Evolutionary conservation across 1,139 yeast genomes (phyloP).

Genomic region (Petasospora fabianii): DNA sequence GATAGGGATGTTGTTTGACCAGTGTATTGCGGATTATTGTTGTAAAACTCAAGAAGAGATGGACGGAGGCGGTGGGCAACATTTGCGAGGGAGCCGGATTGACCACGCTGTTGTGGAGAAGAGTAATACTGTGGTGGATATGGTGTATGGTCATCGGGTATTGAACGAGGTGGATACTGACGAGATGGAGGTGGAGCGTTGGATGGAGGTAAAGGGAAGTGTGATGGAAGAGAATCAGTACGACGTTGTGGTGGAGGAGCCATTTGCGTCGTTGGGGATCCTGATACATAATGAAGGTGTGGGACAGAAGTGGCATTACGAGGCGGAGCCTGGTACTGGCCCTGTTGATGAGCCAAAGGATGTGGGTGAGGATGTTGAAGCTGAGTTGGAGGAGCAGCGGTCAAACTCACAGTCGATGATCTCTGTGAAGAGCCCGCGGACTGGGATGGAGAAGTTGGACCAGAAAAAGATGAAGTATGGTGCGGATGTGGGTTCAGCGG

Average conservation of each 20-base stretch:
- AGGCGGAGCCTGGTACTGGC: conserved; percentile 2
- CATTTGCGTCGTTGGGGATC: conserved; percentile 2
- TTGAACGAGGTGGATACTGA: conserved; percentile 22
- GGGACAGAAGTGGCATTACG: conserved; percentile 14
- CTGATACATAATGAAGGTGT: conserved; percentile 12
- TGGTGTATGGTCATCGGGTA: conserved; percentile 18
- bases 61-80: conserved; percentile 35
- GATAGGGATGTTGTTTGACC: conserved; percentile 20
- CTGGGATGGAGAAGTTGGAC: conserved; percentile 10
- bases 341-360: conserved; percentile 6
- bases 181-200: conserved; percentile 6
- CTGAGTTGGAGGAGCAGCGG: conserved; percentile 8
- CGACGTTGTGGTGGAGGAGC: conserved; percentile 3
- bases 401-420: conserved; percentile 10
- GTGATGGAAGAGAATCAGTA: conserved; percentile 18
- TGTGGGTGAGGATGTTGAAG: conserved; percentile 3
- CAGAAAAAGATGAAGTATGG: conserved; percentile 5
- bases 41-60: conserved; percentile 40
- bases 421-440: conserved; percentile 9
- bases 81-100: conserved; percentile 21
- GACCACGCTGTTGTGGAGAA: conserved; percentile 8
- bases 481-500: conserved; percentile 18
- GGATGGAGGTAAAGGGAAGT: conserved; percentile 4
- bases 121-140: conserved; percentile 8
- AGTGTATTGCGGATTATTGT: conserved; percentile 7